Conservation (phyloP, 768 basidiomycete genomes). For the Termitomyces eurrhizus region DNA sequence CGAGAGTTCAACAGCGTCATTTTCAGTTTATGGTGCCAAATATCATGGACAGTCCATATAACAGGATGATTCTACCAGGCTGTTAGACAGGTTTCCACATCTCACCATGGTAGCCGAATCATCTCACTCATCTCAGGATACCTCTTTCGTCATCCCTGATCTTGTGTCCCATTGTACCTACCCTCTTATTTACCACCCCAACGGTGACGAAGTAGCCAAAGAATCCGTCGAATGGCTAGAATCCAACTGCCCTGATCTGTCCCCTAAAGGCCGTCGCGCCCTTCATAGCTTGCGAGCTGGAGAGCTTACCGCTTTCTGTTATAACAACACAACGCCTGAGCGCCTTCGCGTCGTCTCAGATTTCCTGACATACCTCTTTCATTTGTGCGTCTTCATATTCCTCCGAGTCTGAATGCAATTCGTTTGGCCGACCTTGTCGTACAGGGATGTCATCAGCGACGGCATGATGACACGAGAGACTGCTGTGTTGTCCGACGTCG, state of each 20-base stretch:
- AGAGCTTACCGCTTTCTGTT: conserved; percentile 63
- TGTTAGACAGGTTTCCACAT: not conserved
- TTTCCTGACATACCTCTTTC: conserved; percentile 62
- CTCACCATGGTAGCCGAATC: conserved; percentile 2
- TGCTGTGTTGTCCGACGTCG: conserved; percentile 52
- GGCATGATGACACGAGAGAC: conserved; percentile 69
- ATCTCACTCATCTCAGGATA: not conserved
- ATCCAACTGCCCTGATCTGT: conserved; percentile 41
- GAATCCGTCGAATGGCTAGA: conserved; percentile 50
- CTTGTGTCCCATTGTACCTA: conserved; percentile 50
- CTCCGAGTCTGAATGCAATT: not conserved
- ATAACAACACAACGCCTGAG: conserved; percentile 49
- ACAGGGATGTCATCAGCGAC: conserved; percentile 71
- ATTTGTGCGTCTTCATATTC: conserved; percentile 34
- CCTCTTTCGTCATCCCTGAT: conserved; percentile 48
- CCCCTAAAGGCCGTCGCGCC: conserved; percentile 37
- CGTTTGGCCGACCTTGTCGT: conserved; percentile 6
- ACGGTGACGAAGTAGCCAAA: conserved; percentile 42
- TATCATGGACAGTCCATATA: not conserved
- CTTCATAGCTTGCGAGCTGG: conserved; percentile 62
- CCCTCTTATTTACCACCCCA: conserved; percentile 37
- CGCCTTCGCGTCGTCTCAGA: conserved; percentile 64
- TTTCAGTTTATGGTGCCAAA: not conserved
- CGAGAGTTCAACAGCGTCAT: not conserved
- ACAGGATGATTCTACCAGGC: not conserved